Evolutionary conservation across 176 grass and related monocot species (phyloP), one percentile per base, ranked within the genome.

Genomic region (Phoenix roebelenii): DNA sequence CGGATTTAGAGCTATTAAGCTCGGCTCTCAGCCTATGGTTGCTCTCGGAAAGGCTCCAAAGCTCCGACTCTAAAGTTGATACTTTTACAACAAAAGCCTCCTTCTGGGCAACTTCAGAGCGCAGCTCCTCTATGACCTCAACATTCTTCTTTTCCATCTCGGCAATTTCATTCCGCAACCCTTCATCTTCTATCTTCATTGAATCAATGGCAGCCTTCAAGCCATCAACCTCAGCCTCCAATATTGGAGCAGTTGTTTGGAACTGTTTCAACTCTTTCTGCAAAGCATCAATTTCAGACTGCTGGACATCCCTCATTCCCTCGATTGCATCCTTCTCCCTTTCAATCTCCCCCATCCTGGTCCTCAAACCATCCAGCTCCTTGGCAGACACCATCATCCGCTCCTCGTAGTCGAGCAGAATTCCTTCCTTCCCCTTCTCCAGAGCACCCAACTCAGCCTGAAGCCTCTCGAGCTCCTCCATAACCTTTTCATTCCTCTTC

Each of bases 271-370:
- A 5, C 74, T 90, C 64, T 0, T 16, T 15, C 14, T 10, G 60
- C 19, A 90, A 24, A 23, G 74, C 49, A 32, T 2, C 7, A 58
- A 66, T 25, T 53, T 82, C 72, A 1, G 4, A 72, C 23, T 82
- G 65, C 70, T 85, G 84, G 20, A 69, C 28, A 18, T 0, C 16
- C 0, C 22, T 51, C 44, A 48, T 19, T 24, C 1, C 5, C 22
- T 67, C 22, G 5, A 56, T 44, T 3, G 12, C 25, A 50, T 74
- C 74, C 62, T 96, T 96, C 62, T 96, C 78, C 7, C 29, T 6
- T 23, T 59, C 39, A 69, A 79, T 50, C n/a, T 0, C 18, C 3
- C 25, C 17, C 22, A 84, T 9, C 48, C 18, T 58, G 18, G 7
- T 32, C 49, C 55, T 70, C 54, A 80, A 19, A 3, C 1, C 4